Evolutionary conservation across 768 basidiomycete genomes (phyloP).

Genomic region (Floccularia luteovirens): DNA sequence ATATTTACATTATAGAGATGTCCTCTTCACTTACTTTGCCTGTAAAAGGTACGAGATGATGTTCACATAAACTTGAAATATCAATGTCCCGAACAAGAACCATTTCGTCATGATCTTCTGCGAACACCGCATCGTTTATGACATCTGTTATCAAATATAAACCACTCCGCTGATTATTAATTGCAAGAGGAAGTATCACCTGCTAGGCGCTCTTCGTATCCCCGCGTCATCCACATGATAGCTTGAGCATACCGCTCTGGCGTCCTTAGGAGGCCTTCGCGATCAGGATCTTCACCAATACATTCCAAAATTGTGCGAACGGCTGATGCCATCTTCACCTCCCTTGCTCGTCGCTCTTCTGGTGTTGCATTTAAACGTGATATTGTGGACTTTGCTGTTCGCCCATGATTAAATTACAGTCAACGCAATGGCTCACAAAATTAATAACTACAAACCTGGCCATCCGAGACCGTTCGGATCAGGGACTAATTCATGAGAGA

Average conservation of each 20-base stretch:
- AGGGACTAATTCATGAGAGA: slow-evolving; percentile 30
- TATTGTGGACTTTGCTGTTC: slow-evolving; percentile 81
- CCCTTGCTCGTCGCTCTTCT: slow-evolving; percentile 61
- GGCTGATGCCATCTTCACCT: slow-evolving; percentile 73
- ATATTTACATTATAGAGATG: no score
- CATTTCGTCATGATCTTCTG: slow-evolving; percentile 99
- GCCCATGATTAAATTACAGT: neutral
- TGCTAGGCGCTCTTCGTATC: slow-evolving; percentile 92
- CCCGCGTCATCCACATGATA: slow-evolving; percentile 97
- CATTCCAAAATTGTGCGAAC: slow-evolving; percentile 92
- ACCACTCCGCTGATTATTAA: neutral
- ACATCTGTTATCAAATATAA: slow-evolving; percentile 53
- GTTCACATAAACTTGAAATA: slow-evolving; percentile 95
- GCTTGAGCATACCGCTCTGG: slow-evolving; percentile 97
- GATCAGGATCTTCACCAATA: slow-evolving; percentile 95
- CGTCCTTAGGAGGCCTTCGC: slow-evolving; percentile 87
- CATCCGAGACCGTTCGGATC: slow-evolving; percentile 82
- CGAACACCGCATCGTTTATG: slow-evolving; percentile 97
- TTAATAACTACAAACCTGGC: slow-evolving; percentile 58
- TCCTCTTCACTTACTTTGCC: slow-evolving; percentile 70
- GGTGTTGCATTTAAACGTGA: slow-evolving; percentile 77
- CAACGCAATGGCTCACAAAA: neutral
- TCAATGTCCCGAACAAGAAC: slow-evolving; percentile 97
- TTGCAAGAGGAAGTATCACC: slow-evolving; percentile 36
- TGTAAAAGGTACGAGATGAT: slow-evolving; percentile 96